These are phyloP conservation scores for Persicaria maculosa DNA, from an alignment of 148 eudicot species.

Conservation along the genomic window DNA sequence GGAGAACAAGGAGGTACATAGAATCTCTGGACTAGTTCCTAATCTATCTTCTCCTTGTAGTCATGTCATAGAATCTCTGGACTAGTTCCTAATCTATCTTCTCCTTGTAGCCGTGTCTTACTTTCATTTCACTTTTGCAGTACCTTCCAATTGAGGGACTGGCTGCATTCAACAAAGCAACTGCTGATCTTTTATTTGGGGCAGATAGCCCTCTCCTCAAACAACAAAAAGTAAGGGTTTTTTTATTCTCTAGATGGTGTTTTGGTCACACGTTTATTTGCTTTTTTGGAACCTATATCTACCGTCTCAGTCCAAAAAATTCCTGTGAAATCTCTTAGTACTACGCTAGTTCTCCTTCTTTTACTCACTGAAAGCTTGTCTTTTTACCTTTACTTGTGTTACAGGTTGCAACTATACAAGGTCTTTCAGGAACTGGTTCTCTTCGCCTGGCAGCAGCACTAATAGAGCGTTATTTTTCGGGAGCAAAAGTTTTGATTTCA, in stretches of 20 bases:
- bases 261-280: background rate
- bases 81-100: slow-evolving; percentile 1
- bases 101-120: slow-evolving; percentile 14
- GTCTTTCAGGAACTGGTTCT: slow-evolving; percentile 99
- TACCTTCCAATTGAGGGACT: slow-evolving; percentile 97
- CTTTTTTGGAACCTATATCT: background rate
- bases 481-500: slow-evolving; percentile 81
- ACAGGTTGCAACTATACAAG: slow-evolving; percentile 89
- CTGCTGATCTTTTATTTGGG: slow-evolving; percentile 90
- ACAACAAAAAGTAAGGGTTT: slow-evolving; percentile 62
- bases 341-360: background rate
- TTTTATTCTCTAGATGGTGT: slow-evolving; percentile 6
- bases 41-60: slow-evolving; percentile 2
- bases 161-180: slow-evolving; percentile 91
- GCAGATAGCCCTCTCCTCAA: slow-evolving; percentile 68
- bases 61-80: slow-evolving; percentile 11
- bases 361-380: background rate
- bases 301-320: background rate
- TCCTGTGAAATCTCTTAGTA: slow-evolving; percentile 1
- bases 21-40: background rate
- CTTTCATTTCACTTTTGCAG: slow-evolving; percentile 30
- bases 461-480: slow-evolving; percentile 87
- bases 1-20: slow-evolving; percentile 87
- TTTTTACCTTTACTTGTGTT: background rate
- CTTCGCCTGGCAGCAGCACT: slow-evolving; percentile 95